Evolutionary conservation across 2,329 filamentous ascomycete genomes (phyloP).

Genomic region (Epichloe typhina): DNA sequence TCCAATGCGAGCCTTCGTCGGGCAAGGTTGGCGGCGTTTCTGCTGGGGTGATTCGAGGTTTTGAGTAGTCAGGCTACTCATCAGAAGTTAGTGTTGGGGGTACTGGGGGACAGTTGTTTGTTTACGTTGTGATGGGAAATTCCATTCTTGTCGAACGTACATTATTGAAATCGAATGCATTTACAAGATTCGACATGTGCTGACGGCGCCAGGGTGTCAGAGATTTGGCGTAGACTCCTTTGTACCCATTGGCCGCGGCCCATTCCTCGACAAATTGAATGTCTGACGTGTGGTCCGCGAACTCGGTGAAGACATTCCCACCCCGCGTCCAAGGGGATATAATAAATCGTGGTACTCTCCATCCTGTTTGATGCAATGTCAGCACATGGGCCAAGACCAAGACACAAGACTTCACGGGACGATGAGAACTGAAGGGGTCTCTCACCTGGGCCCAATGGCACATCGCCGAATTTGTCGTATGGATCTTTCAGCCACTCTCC

Average conservation of each 20-base stretch:
- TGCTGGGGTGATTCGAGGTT: conserved; percentile 2
- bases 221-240: conserved; percentile 16
- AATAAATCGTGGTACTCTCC: conserved; percentile 38
- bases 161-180: conserved; percentile 28
- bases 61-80: conserved; percentile 6
- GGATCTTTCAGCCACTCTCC: conserved; percentile 37
- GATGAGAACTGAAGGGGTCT: neutral
- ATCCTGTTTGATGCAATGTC: conserved; percentile 11
- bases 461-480: conserved; percentile 13
- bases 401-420: no score
- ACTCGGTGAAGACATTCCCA: conserved; percentile 38
- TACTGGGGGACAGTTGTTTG: neutral
- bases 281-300: conserved; percentile 39
- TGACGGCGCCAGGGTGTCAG: conserved; percentile 15
- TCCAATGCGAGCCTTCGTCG: conserved; percentile 3
- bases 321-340: conserved; percentile 41
- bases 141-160: neutral
- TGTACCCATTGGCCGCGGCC: conserved; percentile 19
- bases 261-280: conserved; percentile 38
- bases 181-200: conserved; percentile 18
- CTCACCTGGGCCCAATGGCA: conserved; percentile 17
- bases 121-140: neutral
- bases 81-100: neutral
- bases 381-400: neutral
- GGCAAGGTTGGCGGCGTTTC: conserved; percentile 4